Evolutionary conservation across 31 red algal species (phyloP), one percentile per base, ranked within the genome.

Genomic region (Porphyra umbilicalis): DNA sequence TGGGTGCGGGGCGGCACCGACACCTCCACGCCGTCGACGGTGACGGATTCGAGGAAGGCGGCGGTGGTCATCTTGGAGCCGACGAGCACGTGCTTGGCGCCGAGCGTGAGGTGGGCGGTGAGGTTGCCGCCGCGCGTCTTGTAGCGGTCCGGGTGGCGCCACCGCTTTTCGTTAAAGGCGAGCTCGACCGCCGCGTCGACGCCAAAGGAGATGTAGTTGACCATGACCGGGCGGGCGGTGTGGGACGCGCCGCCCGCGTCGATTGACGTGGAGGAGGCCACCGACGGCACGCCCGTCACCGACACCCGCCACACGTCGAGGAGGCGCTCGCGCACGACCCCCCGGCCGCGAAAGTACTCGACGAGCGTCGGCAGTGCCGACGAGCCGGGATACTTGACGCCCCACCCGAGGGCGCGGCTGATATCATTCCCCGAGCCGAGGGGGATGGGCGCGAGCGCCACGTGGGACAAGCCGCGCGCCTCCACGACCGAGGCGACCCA

Each of bases 381-480:
- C 35, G 90, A 32, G 80, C 88, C 85, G 0, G 89, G 84, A 71
- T 85, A 94, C 75, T 96, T 96, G 76, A 83, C 84, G 32, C 97
- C 97, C 97, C 97, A 99, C 16, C 97, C 97, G 34, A 99, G 74
- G 1, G 97, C 91, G 25, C 97, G 92, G 36, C 91, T 37, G 81
- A 99, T 89, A 75, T 99, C 97, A 83, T 99, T 99, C 9, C 97
- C 97, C 18, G 94, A 94, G 40, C 97, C 97, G 30, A 99, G 75
- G 74, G 97, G 94, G 40, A 99, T 89, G 38, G 93, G 89, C 14
- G 84, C 76, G 10, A 99, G 79, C 33, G 84, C 84, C 74, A 90
- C 93, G 75, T 87, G 80, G 6, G 82, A 38, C 31, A 94, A 46
- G 32, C 81, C 84, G 30, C 76, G 76, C 35, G 86, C 80, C 35